Evolutionary conservation across 2,329 filamentous ascomycete genomes (phyloP).

Genomic region (Cercospora sp.): DNA sequence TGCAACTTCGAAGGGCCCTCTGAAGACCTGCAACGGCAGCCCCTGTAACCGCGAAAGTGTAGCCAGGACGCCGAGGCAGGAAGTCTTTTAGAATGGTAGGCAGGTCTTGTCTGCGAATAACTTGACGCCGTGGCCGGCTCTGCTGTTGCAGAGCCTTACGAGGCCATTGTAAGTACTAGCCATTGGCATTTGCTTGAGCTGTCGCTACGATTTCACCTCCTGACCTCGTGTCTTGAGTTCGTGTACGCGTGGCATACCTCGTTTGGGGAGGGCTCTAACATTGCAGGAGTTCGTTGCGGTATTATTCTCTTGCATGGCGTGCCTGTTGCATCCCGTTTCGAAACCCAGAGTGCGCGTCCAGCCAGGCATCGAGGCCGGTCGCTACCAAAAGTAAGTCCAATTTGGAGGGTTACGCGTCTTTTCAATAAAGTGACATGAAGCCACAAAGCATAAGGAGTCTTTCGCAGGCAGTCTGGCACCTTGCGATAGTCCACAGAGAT

Average conservation of each 20-base stretch:
- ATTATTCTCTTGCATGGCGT: background rate
- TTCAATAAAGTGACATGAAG: background rate
- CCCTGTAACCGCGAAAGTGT: background rate
- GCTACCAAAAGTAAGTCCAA: background rate
- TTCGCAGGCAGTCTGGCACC: background rate
- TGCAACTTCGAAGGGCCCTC: background rate
- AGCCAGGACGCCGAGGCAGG: background rate
- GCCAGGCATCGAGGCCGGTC: background rate
- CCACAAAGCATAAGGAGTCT: background rate
- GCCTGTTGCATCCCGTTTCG: background rate
- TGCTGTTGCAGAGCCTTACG: background rate
- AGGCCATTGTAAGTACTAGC: background rate
- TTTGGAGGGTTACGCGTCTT: background rate
- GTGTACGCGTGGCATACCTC: background rate
- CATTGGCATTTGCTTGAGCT: background rate
- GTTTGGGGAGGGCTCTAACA: background rate
- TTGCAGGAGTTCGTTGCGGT: background rate
- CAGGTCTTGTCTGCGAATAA: background rate
- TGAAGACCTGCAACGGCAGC: background rate
- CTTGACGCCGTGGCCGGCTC: background rate
- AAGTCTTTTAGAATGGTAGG: background rate
- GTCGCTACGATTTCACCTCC: background rate
- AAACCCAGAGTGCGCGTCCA: background rate
- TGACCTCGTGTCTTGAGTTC: background rate
- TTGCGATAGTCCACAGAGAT: background rate